Base-by-base conservation (phyloP, 208 protist genomes). In the Phytomonas sp. region DNA sequence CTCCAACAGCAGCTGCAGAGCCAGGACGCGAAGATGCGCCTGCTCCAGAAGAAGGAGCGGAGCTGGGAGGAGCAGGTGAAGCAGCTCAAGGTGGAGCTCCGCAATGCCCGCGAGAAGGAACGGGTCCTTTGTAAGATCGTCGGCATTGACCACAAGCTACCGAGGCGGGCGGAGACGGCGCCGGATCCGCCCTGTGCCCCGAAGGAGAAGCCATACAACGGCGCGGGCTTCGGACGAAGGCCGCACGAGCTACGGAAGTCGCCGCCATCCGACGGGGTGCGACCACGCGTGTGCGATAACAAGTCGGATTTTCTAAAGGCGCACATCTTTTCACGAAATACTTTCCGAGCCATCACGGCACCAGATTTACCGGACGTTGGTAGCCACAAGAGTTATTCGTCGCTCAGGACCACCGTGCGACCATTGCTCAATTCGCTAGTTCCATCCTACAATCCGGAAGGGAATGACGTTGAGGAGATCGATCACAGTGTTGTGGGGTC, bases 1-100 rank as follows among this genome's bases (percentile, higher is more conserved):
- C 29, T 56, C 2, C 59, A 29, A 56, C 66, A 17, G 13, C 46
- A 43, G 15, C 61, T 70, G 31, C 66, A 83, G 60, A 73, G 73
- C 5, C 73, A 78, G 26, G 72, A 85, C 4, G 68, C 73, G 43
- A 65, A 75, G 78, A 79, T 91, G 73, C 73, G 78, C 4, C 87
- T 82, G 72, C 81, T 93, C 78, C 65, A 75, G 43, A 78, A 90
- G 77, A 89, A 92, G 73, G 90, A 96, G 68, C 73, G 75, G 60
- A 82, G 83, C 37, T 95, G 90, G 90, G 85, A 88, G 66, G 78
- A 93, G 34, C 90, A 95, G 70, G 90, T 95, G 34, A 90, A 92
- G 68, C 85, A 88, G 69, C 73, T 95, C 13, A 89, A 91, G 72
- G 76, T 77, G 60, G 87, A 95, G 62, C 81, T 95, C 13, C 80